These are phyloP conservation scores for Thyridium curvatum DNA, from an alignment of 2,329 filamentous ascomycete genomes.

Conservation along the genomic window DNA sequence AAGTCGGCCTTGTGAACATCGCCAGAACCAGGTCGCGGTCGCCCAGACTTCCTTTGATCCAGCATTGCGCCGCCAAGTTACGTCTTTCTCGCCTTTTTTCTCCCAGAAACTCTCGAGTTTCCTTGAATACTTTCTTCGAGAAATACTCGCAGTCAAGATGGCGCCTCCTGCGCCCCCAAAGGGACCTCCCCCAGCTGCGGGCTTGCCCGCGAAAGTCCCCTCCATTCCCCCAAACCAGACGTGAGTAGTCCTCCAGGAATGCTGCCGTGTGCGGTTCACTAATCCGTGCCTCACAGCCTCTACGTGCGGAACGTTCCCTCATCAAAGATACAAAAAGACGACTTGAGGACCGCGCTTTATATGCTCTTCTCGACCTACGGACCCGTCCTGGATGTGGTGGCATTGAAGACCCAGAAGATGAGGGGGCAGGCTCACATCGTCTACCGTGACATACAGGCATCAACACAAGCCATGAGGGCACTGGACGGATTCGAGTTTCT, in stretches of 20 bases:
- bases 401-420: slow-evolving; percentile 86
- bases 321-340: slow-evolving; percentile 82
- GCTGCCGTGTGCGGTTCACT: no score
- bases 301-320: slow-evolving; percentile 84
- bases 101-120: no score
- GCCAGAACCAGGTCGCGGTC: no score
- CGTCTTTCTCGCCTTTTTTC: no score
- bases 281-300: slow-evolving; percentile 54
- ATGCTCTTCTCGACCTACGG: slow-evolving; percentile 93
- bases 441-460: slow-evolving; percentile 83
- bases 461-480: slow-evolving; percentile 87
- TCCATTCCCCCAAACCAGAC: slow-evolving; percentile 67
- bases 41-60: no score
- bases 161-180: slow-evolving; percentile 21
- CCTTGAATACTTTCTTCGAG: no score
- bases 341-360: slow-evolving; percentile 82
- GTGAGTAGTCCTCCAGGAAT: slow-evolving; percentile 52
- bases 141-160: slow-evolving; percentile 17
- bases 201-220: slow-evolving; percentile 35
- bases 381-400: slow-evolving; percentile 84
- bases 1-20: no score
- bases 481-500: slow-evolving; percentile 83
- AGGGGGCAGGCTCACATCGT: slow-evolving; percentile 92
- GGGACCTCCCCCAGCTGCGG: slow-evolving; percentile 16
- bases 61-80: no score